Conservation (phyloP, 2,329 filamentous ascomycete genomes). For the Saccharata proteae region DNA sequence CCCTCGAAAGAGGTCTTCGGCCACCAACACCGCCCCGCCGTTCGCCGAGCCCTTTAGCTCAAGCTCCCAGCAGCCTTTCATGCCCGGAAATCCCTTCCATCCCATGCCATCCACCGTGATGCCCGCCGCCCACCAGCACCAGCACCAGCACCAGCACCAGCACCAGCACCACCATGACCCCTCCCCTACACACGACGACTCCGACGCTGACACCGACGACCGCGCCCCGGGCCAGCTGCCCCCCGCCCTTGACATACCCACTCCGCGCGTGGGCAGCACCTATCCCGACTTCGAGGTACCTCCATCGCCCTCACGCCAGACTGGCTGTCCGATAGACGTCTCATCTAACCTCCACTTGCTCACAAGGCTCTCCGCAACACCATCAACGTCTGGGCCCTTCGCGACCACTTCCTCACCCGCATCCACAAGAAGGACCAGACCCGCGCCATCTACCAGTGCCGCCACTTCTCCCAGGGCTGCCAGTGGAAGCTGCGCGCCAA, state of each 20-base stretch:
- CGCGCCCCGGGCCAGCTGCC: background rate
- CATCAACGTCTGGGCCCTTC: constrained; percentile 11
- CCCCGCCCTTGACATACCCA: constrained; percentile 10
- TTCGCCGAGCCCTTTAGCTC: background rate
- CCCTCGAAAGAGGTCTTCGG: too few species aligned
- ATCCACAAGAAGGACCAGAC: constrained; percentile 11
- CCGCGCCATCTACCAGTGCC: constrained; percentile 11
- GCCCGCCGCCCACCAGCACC: constrained; percentile 6
- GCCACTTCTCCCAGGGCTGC: constrained; percentile 9
- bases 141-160: constrained; percentile 6
- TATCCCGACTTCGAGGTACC: constrained; percentile 10
- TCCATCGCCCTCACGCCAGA: background rate
- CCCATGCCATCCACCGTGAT: constrained; percentile 4
- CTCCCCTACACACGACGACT: constrained; percentile 1
- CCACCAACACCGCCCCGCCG: background rate
- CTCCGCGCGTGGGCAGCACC: constrained; percentile 9
- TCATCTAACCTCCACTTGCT: background rate
- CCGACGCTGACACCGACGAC: constrained; percentile 1
- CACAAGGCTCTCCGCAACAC: constrained; percentile 11
- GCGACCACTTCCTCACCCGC: constrained; percentile 11
- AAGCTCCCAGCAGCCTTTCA: background rate
- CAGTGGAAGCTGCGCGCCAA: constrained; percentile 10
- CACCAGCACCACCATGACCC: constrained; percentile 7
- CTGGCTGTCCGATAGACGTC: background rate
- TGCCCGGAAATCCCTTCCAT: constrained; percentile 6